phyloP scores from a whole-genome alignment of 2,329 filamentous ascomycete genomes.

The Blumeria graminis region DNA sequence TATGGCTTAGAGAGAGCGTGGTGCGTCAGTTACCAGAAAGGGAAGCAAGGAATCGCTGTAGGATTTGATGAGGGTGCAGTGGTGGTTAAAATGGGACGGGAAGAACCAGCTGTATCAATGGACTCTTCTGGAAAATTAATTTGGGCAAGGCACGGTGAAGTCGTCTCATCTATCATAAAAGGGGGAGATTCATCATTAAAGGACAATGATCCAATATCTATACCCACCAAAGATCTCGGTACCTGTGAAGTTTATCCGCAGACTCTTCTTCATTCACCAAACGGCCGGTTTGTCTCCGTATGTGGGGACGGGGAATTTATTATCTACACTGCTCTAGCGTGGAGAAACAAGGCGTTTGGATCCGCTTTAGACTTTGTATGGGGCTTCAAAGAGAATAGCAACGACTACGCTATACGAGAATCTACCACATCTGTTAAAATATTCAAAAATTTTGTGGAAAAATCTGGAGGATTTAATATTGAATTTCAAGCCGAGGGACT shows the following conservation, averaged over 20 bases:
- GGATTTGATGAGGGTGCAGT: constrained; percentile 96
- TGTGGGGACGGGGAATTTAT: constrained; percentile 98
- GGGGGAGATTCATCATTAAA: constrained; percentile 66
- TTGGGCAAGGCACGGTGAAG: constrained; percentile 87
- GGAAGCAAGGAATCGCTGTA: constrained; percentile 80
- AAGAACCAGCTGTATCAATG: constrained; percentile 96
- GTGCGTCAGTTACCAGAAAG: constrained; percentile 91
- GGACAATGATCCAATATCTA: constrained; percentile 64
- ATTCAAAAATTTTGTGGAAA: constrained; percentile 94
- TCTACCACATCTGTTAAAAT: constrained; percentile 86
- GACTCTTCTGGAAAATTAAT: constrained; percentile 87
- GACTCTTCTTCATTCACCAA: constrained; percentile 84
- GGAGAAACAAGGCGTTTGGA: constrained; percentile 94
- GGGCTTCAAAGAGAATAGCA: constrained; percentile 92
- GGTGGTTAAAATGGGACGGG: constrained; percentile 89
- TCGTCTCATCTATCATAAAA: constrained; percentile 87
- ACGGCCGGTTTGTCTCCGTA: constrained; percentile 66
- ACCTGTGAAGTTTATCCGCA: constrained; percentile 94
- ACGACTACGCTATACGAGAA: constrained; percentile 93
- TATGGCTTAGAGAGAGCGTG: constrained; percentile 91
- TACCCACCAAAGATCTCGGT: constrained; percentile 84
- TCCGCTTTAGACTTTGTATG: constrained; percentile 90
- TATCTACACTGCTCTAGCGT: constrained; percentile 89
- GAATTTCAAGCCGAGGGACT: constrained; percentile 88
- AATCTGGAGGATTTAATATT: constrained; percentile 68